phyloP scores from a whole-genome alignment of 352 stramenopile genomes.

The Phytopythium kandeliae region DNA sequence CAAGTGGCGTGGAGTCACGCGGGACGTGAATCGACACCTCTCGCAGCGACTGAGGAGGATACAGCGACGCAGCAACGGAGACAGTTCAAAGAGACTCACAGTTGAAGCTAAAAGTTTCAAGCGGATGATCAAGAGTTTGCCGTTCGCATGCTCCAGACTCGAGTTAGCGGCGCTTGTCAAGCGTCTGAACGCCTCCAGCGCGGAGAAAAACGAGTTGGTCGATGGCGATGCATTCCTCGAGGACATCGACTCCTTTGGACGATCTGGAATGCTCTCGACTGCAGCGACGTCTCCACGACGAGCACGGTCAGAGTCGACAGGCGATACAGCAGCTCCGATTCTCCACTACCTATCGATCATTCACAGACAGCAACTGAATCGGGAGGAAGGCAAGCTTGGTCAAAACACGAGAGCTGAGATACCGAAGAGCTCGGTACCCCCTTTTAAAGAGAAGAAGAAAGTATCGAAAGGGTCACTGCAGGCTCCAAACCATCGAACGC shows the following conservation, averaged over 20 bases:
- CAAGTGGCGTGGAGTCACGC: conserved; percentile 41
- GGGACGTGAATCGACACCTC: conserved; percentile 41
- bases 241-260: conserved; percentile 27
- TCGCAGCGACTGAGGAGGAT: conserved; percentile 24
- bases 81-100: conserved; percentile 3
- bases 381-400: conserved; percentile 7
- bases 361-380: conserved; percentile 16
- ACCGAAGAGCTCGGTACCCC: no score
- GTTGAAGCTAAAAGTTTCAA: conserved; percentile 31
- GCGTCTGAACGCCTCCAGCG: conserved; percentile 11
- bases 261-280: conserved; percentile 20
- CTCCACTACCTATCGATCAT: conserved; percentile 48
- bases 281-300: background rate
- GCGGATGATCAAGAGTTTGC: conserved; percentile 29
- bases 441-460: background rate
- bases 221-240: conserved; percentile 31
- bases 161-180: conserved; percentile 22
- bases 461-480: background rate
- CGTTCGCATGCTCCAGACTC: conserved; percentile 30
- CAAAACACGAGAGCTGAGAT: no score
- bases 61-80: conserved; percentile 1
- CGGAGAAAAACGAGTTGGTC: conserved; percentile 6
- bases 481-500: background rate
- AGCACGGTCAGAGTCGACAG: conserved; percentile 8
- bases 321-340: conserved; percentile 23